Evolutionary conservation across 2,329 filamentous ascomycete species (phyloP), one percentile per base, ranked within the genome.

Genomic region (Orbilia blumenaviensis): DNA sequence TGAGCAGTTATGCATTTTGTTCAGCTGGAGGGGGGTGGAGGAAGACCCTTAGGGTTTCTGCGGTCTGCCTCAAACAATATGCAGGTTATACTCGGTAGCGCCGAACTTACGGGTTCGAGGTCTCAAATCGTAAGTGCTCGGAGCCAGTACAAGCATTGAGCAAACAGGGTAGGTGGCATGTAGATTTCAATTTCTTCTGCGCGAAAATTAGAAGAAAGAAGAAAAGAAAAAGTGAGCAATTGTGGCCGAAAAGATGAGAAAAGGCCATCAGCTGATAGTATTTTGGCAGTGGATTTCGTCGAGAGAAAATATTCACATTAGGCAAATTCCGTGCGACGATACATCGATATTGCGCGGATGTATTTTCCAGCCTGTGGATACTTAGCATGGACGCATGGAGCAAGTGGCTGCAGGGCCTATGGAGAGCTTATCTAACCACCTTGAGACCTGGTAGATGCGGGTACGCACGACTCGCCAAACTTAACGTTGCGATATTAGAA

Each of bases 1-100:
- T 68, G 66, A 46, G 27, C 63, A 68, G 44, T 75, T 75, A 75
- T 75, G 71, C 63, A 75, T 75, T 75, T 68, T 60, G 27, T 14
- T 44, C 29, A 56, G 46, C 34, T 54, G 56, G 66, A 46, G 44
- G 14, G 29, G 42, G 61, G 42, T 10, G 58, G 27, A 29, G 63
- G 48, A 66, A 36, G 52, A 42, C 54, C 34, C 25, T 66, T 73
- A 48, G 46, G 29, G 58, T 66, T 66, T 44, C 27, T 34, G 63
- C 25, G 16, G 54, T 67, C 36, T 34, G 52, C 71, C 42, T 36
- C 36, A 41, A 58, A 48, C 63, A n/a, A 48, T 56, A 56, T 75
- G 71, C 71, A 75, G 46, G 63, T 64, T 50, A 25, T 27, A 16
- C 56, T 64, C 66, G 63, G 63, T 68, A 75, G 63, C 71, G 71